Base-by-base conservation (phyloP, 2,329 filamentous ascomycete species). In the Dactylellina cionopaga region DNA sequence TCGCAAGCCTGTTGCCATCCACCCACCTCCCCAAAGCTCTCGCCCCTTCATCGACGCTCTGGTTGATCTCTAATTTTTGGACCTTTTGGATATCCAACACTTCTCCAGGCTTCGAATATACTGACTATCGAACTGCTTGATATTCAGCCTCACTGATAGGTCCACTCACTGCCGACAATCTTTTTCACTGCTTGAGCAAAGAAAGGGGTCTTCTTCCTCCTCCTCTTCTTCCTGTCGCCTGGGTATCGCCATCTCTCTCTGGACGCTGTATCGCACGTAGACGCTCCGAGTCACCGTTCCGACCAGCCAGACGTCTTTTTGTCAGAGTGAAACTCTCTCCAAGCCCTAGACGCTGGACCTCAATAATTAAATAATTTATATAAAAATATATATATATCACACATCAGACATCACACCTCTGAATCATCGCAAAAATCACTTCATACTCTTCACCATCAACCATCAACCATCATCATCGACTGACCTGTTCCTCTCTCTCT, bases 141-240 rank as follows among this genome's bases (percentile, higher is more conserved):
- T 47, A 19, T 19, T 47, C 15, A 19, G 24, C 22, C 43, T 3
- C 22, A 22, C 3, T n/a, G n/a, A n/a, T n/a, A n/a, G 3, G 31
- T 10, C 35, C 19, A 47, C 13, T 22, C 6, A 59, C 27, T 25
- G 10, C 24, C 25, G 27, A 29, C 27, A 39, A 47, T 46, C 46
- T 22, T 19, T 49, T 56, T 46, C 22, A 33, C 43, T 49, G 51
- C 56, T 33, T 68, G 44, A 35, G 63, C 52, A 15, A 59, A 59
- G 63, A 68, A 68, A 68, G 63, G 63, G 63, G 63, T 46, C 52
- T 54, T 54, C 31, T 33, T n/a, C 59, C 59, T 52, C 52, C 25
- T 52, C 52, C 22, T 66, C 37, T 43, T 46, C 31, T 17, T 17
- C 17, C 29, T 11, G 43, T 46, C 22, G 17, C 39, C 39, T 11